Evolutionary conservation across 116 monocot species (phyloP), one percentile per base, ranked within the genome.

Genomic region (Zostera marina): DNA sequence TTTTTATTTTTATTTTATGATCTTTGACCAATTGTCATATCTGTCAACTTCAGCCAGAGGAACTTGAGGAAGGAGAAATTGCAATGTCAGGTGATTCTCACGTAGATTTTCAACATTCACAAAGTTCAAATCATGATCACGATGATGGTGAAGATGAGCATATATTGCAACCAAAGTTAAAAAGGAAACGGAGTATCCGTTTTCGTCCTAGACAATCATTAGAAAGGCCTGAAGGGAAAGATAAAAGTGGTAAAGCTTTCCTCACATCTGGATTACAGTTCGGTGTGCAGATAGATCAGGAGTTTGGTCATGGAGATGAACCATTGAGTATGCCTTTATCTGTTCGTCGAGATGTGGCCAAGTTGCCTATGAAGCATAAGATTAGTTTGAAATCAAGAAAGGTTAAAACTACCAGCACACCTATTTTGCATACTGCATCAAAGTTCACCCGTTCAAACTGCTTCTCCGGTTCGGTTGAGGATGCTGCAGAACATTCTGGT

Each of bases 31-130:
- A 15, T 43, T 24, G 26, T 49, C 24, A 3, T 25, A 39, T 62
- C 41, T 63, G 5, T 21, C 12, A 47, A 53, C 17, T 58, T 86
- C 16, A 70, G 87, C 13, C 65, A 11, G 88, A 93, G 56, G 88
- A 93, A 49, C 67, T 94, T 25, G 88, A 94, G 47, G 94, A 94
- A 63, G 94, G 94, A 46, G 94, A 94, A 70, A 94, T 94, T 60
- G 94, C 94, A 16, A 53, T 75, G 45, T 93, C 93, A 16, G 80
- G 85, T 56, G 85, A 94, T 72, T 88, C 88, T 16, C 85, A 77
- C 46, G 43, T 88, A 81, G 79, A 78, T 68, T 44, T 76, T 20
- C 94, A 81, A 47, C 81, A 72, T 38, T 87, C 81, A 42, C 74
- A 72, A 53, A 86, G 76, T 68, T 87, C 80, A 73, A 74, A 56